Evolutionary conservation across 83 land plant genomes (phyloP).

Genomic region (Isoetes engelmannii): DNA sequence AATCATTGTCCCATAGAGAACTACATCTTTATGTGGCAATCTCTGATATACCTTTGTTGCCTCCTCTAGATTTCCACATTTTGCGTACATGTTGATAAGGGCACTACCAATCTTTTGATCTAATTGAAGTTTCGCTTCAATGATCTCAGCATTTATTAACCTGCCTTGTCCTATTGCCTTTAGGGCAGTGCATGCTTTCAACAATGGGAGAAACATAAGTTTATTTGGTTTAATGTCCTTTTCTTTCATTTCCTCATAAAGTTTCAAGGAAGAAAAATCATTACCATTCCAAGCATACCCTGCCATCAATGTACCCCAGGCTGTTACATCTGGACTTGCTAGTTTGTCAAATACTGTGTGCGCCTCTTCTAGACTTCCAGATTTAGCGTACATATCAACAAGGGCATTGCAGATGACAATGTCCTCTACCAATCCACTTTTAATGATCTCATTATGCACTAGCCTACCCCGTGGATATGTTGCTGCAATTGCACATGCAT

Average conservation of each 20-base stretch:
- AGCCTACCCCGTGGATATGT: neutral
- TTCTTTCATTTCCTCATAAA: neutral
- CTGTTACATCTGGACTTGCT: neutral
- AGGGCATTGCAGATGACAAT: conserved; percentile 1
- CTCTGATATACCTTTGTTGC: neutral
- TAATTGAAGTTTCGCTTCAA: neutral
- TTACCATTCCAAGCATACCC: neutral
- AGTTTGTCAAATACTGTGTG: neutral
- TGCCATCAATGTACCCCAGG: conserved; percentile 1
- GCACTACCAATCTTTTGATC: neutral
- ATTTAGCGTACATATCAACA: conserved; percentile 9
- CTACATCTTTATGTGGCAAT: too few relatives aligned
- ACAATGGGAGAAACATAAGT: neutral
- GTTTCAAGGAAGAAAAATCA: neutral
- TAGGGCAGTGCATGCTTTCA: neutral
- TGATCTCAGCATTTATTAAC: neutral
- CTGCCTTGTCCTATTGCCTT: neutral
- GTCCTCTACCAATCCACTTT: neutral
- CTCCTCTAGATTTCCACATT: neutral
- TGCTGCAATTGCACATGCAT: too few relatives aligned
- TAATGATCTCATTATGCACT: neutral
- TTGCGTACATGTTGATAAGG: conserved; percentile 4
- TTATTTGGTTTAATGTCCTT: neutral
- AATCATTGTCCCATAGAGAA: too few relatives aligned
- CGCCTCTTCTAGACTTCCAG: conserved; percentile 1